Percentiles rank a stretch among this genome's conserved stretches.
Evolutionary conservation across 2,329 filamentous ascomycete genomes (phyloP).

Genomic region (Beauveria caledonica): DNA sequence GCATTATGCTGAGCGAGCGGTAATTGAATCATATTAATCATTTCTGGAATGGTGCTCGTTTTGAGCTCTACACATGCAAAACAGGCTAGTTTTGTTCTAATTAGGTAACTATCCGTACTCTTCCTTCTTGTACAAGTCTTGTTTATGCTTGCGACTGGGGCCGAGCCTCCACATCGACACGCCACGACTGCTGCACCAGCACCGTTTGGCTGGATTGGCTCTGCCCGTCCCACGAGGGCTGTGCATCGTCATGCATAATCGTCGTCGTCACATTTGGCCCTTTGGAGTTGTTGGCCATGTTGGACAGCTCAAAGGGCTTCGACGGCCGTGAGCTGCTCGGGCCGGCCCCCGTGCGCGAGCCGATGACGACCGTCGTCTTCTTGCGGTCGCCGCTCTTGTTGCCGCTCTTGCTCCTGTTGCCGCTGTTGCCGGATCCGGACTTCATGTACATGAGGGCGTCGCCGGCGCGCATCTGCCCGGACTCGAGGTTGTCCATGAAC

Average conservation of each 20-base stretch:
- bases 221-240: constrained; percentile 6
- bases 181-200: constrained; percentile 9
- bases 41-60: too few species aligned
- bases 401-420: constrained; percentile 3
- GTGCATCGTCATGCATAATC: neutral
- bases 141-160: neutral
- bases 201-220: constrained; percentile 11
- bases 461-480: constrained; percentile 1
- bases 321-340: neutral
- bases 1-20: too few species aligned
- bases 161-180: constrained; percentile 2
- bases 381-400: neutral
- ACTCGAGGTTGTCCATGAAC: constrained; percentile 9
- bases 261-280: neutral
- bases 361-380: neutral
- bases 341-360: neutral
- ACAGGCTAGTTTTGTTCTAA: neutral
- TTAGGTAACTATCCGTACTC: neutral
- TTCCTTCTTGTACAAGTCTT: neutral
- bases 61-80: too few species aligned
- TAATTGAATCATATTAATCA: too few species aligned
- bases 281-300: neutral
- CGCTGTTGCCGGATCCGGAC: neutral
- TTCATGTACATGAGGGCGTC: constrained; percentile 1
- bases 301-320: neutral